phyloP scores from a whole-genome alignment of 148 eudicot species.

The Diospyros lotus region DNA sequence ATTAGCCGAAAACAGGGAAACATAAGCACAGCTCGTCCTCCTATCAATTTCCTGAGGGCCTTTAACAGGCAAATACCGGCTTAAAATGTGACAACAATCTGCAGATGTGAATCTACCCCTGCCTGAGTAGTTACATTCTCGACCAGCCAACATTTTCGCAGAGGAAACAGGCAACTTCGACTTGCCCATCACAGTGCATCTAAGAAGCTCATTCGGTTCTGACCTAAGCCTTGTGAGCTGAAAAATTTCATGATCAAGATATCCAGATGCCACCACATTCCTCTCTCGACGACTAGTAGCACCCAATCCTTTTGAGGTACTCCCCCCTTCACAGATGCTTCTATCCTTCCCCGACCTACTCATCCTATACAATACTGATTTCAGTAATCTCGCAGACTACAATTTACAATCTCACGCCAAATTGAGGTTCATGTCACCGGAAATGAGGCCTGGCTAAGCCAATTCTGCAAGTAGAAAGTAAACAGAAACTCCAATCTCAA shows the following conservation, averaged over 20 bases:
- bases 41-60: constrained; percentile 65
- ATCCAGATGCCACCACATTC: not conserved
- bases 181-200: constrained; percentile 28
- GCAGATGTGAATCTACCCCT: constrained; percentile 64
- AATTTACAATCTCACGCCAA: not conserved
- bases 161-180: constrained; percentile 38
- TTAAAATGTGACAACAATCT: constrained; percentile 60
- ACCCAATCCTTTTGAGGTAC: constrained; percentile 16
- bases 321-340: constrained; percentile 11
- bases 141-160: constrained; percentile 66
- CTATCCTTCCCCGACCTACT: constrained; percentile 20
- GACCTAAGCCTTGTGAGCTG: constrained; percentile 78
- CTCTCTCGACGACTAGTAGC: constrained; percentile 7
- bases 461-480: constrained; percentile 6
- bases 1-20: constrained; percentile 78
- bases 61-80: constrained; percentile 69
- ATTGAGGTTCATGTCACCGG: constrained; percentile 1
- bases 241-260: constrained; percentile 65
- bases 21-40: constrained; percentile 68
- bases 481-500: not conserved
- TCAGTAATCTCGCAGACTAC: not conserved
- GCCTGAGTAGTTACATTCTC: constrained; percentile 73
- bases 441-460: not conserved
- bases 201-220: constrained; percentile 46
- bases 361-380: constrained; percentile 23